phyloP scores from a whole-genome alignment of 768 basidiomycete genomes.

The Hygrophorus pudorinus region DNA sequence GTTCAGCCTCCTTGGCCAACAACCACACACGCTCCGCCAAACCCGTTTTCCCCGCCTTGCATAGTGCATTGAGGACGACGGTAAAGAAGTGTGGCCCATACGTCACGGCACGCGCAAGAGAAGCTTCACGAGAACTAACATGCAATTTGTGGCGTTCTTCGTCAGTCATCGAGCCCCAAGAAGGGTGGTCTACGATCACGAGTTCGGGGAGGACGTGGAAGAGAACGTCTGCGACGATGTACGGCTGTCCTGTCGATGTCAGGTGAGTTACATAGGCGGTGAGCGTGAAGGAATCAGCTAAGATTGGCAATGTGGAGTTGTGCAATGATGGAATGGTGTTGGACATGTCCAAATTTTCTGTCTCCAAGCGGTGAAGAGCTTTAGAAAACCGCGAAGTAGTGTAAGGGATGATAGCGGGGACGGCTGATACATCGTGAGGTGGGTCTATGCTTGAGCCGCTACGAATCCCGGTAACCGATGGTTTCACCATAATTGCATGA shows the following conservation, averaged over 20 bases:
- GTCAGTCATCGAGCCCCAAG: slow-evolving; percentile 18
- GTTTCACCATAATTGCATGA: neutral
- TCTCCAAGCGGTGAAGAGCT: neutral
- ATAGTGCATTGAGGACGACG: slow-evolving; percentile 47
- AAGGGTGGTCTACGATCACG: slow-evolving; percentile 25
- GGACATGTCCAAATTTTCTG: neutral
- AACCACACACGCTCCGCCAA: slow-evolving; percentile 57
- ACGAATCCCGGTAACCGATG: neutral
- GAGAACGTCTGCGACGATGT: slow-evolving; percentile 36
- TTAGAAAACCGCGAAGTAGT: slow-evolving; percentile 1
- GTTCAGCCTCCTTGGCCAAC: slow-evolving; percentile 50
- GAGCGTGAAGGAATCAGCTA: slow-evolving; percentile 37
- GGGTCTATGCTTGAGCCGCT: too few species aligned
- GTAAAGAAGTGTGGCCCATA: slow-evolving; percentile 57
- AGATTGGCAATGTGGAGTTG: slow-evolving; percentile 9
- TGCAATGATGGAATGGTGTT: slow-evolving; percentile 2
- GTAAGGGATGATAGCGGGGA: too few species aligned
- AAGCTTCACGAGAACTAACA: slow-evolving; percentile 14
- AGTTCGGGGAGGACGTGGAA: slow-evolving; percentile 50
- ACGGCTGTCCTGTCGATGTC: slow-evolving; percentile 35
- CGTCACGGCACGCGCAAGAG: slow-evolving; percentile 30
- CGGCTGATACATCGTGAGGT: too few species aligned
- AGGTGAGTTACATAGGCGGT: slow-evolving; percentile 44
- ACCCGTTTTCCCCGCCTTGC: slow-evolving; percentile 42
- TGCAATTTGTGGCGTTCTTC: neutral